Conservation (phyloP, 2,329 filamentous ascomycete species). For the Fusarium napiforme region DNA sequence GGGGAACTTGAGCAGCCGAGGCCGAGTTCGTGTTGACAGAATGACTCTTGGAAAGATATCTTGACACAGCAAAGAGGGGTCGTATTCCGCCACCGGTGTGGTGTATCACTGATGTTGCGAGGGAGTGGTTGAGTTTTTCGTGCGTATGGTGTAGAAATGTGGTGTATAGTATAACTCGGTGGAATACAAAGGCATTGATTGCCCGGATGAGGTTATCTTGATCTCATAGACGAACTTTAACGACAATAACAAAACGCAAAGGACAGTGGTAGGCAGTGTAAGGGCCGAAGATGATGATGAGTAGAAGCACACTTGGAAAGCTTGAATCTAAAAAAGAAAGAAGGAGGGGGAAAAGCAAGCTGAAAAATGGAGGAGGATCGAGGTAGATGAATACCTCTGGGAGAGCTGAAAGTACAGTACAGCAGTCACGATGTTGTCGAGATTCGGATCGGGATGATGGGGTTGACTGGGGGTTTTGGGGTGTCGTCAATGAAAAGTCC, state of each 20-base stretch:
- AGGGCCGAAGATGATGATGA: background rate
- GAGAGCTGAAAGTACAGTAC: conserved; percentile 16
- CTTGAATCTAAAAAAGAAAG: conserved; percentile 13
- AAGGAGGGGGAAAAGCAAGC: conserved; percentile 8
- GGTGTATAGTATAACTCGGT: background rate
- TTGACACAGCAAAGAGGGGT: conserved; percentile 9
- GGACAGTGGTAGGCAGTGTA: conserved; percentile 3
- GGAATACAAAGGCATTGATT: background rate
- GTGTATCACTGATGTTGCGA: background rate
- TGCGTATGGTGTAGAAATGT: conserved; percentile 10
- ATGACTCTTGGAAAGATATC: conserved; percentile 29
- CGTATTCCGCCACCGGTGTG: conserved; percentile 10
- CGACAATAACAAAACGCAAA: conserved; percentile 4
- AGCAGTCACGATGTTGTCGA: conserved; percentile 40
- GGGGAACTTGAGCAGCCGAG: background rate
- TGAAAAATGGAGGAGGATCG: conserved; percentile 28
- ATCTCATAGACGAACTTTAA: conserved; percentile 25
- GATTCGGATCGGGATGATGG: conserved; percentile 38
- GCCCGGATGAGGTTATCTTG: conserved; percentile 8
- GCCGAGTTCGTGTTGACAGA: conserved; percentile 4
- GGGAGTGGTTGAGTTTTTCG: conserved; percentile 23
- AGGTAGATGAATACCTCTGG: conserved; percentile 33
- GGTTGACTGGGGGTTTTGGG: conserved; percentile 35
- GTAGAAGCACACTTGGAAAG: conserved; percentile 1
- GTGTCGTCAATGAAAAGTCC: conserved; percentile 40